Base-by-base conservation (phyloP, 1,139 yeast genomes). In the Yamadazyma oceani region DNA sequence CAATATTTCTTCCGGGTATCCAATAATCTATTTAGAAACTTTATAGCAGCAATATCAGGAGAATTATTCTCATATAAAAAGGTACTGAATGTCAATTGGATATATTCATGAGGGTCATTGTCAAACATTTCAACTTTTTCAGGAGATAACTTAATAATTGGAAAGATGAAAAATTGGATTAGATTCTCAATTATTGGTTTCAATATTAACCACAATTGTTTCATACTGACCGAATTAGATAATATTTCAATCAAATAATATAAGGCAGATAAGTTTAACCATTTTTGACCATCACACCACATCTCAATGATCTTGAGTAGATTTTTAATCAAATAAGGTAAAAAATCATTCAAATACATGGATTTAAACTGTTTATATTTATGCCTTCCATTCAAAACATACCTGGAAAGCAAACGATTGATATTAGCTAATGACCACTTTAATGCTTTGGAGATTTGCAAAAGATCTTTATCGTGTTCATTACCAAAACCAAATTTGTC, bases 391-490 rank as follows among this genome's bases (percentile, higher is more conserved):
- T 78, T 62, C 28, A 82, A 57, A 2, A 86, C 89, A 56, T 86
- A 89, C 49, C 95, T 72, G 39, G 74, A 75, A 53, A 85, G 86
- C n/a, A 89, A 59, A 46, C 95, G 76, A 51, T 74, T 78, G 35
- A 90, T 60, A 55, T 88, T 88, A 25, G 88, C 89, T 52, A 82
- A 81, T 1, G 95, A 79, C 97, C 98, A 90, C 59, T 92, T 92
- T 60, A 88, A 86, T 45, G 92, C 78, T 59, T 88, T 90, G 25
- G 75, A 60, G 31, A 69, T 54, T 48, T 71, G 74, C 12, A 69
- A 51, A 38, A 62, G 55, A 35, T 62, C 52, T 44, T 59, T 63
- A 35, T 69, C 75, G 42, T 58, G 60, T 38, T 69, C 74, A 26
- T 57, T 44, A 2, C 16, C 31, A 23, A 35, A 31, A 14, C 32